Conservation (phyloP, 345 rosid genomes). For the Gossypium mustelinum region DNA sequence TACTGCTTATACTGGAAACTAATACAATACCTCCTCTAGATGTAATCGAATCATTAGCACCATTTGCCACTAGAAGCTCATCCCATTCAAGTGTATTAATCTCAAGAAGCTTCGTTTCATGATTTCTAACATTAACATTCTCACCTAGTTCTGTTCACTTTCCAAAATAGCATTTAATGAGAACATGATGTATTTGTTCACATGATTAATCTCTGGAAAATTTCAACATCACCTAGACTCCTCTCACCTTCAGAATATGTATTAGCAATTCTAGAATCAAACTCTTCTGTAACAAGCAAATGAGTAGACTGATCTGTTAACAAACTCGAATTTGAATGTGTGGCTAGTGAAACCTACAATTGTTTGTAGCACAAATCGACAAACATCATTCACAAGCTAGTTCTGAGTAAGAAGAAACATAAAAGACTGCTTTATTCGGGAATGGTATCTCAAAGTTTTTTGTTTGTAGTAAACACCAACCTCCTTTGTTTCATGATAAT, state of each 20-base stretch:
- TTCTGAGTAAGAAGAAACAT: too few species aligned
- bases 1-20: not conserved
- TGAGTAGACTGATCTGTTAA: constrained; percentile 54
- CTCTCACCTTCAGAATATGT: constrained; percentile 34
- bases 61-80: constrained; percentile 59
- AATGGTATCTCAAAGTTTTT: too few species aligned
- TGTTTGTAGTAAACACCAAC: too few species aligned
- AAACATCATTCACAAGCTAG: too few species aligned
- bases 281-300: constrained; percentile 50
- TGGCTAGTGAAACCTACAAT: too few species aligned
- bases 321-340: constrained; percentile 40
- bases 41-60: constrained; percentile 32
- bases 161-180: constrained; percentile 25
- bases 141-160: constrained; percentile 43
- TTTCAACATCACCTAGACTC: constrained; percentile 24
- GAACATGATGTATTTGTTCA: constrained; percentile 1
- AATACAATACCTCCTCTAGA: constrained; percentile 44
- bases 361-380: too few species aligned
- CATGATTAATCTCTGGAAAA: constrained; percentile 15
- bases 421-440: too few species aligned
- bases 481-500: too few species aligned
- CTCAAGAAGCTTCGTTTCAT: constrained; percentile 75
- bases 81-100: constrained; percentile 98
- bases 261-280: constrained; percentile 49
- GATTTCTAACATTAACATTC: constrained; percentile 38